phyloP scores from a whole-genome alignment of 2,329 filamentous ascomycete genomes.

The Epichloe bromicola region DNA sequence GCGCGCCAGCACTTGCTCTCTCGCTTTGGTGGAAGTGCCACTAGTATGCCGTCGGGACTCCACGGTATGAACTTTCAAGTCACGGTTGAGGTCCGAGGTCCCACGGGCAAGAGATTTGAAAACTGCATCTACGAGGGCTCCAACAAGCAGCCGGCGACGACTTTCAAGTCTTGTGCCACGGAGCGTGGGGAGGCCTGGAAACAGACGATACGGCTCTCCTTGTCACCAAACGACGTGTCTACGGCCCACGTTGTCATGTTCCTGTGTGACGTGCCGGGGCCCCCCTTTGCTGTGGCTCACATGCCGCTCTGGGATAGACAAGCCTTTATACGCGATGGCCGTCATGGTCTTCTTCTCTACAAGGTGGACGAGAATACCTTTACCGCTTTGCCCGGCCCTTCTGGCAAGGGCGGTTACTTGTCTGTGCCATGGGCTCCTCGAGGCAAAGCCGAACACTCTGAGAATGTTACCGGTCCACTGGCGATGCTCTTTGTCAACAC shows the following conservation, averaged over 20 bases:
- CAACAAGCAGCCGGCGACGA: constrained; percentile 64
- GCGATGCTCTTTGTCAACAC: constrained; percentile 70
- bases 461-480: constrained; percentile 67
- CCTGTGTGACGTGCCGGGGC: constrained; percentile 71
- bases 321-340: constrained; percentile 78
- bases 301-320: constrained; percentile 88
- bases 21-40: constrained; percentile 58
- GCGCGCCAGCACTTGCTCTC: constrained; percentile 61
- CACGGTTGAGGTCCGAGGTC: constrained; percentile 74
- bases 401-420: constrained; percentile 77
- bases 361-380: constrained; percentile 86
- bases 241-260: constrained; percentile 81
- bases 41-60: constrained; percentile 48
- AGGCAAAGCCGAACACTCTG: constrained; percentile 51
- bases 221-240: constrained; percentile 68
- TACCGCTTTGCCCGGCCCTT: constrained; percentile 42
- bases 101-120: constrained; percentile 69
- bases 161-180: constrained; percentile 75
- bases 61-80: constrained; percentile 69
- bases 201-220: constrained; percentile 69
- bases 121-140: constrained; percentile 79
- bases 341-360: constrained; percentile 72
- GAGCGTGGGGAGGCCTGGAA: constrained; percentile 76
- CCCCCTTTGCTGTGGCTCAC: constrained; percentile 78
- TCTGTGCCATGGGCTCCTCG: constrained; percentile 66